Evolutionary conservation across 257 asterid species (phyloP), one percentile per base, ranked within the genome.

Genomic region (Mitragyna speciosa): DNA sequence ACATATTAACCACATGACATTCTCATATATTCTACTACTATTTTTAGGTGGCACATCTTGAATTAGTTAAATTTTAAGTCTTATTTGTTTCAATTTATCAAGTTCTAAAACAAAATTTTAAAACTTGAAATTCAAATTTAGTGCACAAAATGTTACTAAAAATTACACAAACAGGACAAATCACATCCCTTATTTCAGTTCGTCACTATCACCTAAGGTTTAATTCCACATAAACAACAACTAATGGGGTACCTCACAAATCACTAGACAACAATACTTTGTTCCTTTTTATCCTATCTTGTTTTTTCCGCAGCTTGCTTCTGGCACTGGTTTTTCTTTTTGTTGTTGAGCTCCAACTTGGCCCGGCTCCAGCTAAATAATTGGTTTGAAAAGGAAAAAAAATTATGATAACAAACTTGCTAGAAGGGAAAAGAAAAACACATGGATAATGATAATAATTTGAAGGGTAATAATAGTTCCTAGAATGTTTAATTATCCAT

Each of bases 291-390:
- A 31, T 67, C 26, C 48, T 33, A 33, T 36, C 28, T 67, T 67
- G 72, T 67, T 67, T 31, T 67, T 67, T 67, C 72, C 12, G 12
- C 45, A 33, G 48, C 49, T 67, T 67, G 47, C 48, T 67, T 67
- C 49, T 67, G 28, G 72, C 72, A 36, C 48, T 67, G 36, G 49
- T 33, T 31, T 67, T 67, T 67, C 72, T 67, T 67, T 67, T 67
- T 67, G 72, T 36, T 67, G 15, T 6, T 33, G 19, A 67, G 72
- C 48, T 48, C 45, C 72, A 36, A 20, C 41, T 68, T 68, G 28
- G 47, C 80, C 61, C 72, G 0, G 20, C 49, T 64, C 69, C 36
- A 36, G 49, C 49, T 31, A 15, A 68, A 68, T 68, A 68, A 68
- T 68, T 68, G 49, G 22, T 2, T 0, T 12, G 20, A 65, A 30